Evolutionary conservation across 441 rosid species (phyloP), one percentile per base, ranked within the genome.

Genomic region (Aleurites moluccanus): DNA sequence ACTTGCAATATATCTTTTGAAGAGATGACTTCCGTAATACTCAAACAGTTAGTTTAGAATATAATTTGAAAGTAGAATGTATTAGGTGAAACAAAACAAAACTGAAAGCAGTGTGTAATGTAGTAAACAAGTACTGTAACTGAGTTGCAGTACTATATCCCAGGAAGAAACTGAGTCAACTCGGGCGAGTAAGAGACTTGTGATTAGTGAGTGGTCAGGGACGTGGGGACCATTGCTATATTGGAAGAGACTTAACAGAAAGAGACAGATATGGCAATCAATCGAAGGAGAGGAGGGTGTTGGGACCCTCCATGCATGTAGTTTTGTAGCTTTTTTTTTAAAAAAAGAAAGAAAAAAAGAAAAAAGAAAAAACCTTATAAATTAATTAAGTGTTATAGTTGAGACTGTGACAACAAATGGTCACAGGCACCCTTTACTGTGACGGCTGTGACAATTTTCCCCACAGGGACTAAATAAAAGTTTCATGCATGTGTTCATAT

Each of bases 261-360:
- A 75, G 70, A 80, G 80, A 81, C 82, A 73, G 79, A 79, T 68
- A 71, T 64, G 73, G 73, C 79, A 73, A 74, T 53, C 69, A 75
- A 55, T 56, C 57, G 50, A 64, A 52, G 59, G 6, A 27, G 42
- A 10, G 15, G 35, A 64, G 40, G 67, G 67, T 40, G 27, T 45
- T 61, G 78, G 84, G 84, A 25, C 82, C 83, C 76, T 47, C 74
- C 23, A 56, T 78, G 79, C 80, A 83, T 79, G 82, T 73, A 73
- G 73, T 83, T 73, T 45, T 75, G 44, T 27, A 69, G 40, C 44
- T 11, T 7, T 27, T 49, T 10, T 3, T 11, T 1, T 1, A 10
- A 52, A n/a, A n/a, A n/a, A n/a, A n/a, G n/a, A n/a, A n/a, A n/a
- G n/a, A n/a, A 23, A 9, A n/a, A n/a, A n/a, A n/a, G n/a, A n/a